Percentiles rank a stretch among this genome's conserved stretches.
These are phyloP conservation scores for Magnolia kwangsiensis DNA, from an alignment of 164 flowering plant genomes.

Conservation along the genomic window DNA sequence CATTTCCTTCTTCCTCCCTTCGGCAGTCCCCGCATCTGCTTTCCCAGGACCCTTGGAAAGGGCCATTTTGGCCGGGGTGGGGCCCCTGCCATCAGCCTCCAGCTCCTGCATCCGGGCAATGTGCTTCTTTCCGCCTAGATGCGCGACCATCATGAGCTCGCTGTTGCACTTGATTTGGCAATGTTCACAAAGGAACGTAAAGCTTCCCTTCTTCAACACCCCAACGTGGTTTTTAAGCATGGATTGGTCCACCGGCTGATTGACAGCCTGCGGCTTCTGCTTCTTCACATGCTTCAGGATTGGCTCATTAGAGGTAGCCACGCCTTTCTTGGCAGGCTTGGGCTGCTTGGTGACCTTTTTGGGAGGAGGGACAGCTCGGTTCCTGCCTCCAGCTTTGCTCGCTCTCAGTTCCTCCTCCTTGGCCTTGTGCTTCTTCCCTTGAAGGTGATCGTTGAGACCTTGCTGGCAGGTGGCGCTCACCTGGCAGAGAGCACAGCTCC, in stretches of 20 bases:
- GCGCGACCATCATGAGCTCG: neutral
- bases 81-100: neutral
- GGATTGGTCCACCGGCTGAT: neutral
- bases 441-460: constrained; percentile 25
- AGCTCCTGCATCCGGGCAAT: neutral
- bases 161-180: constrained; percentile 6
- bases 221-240: neutral
- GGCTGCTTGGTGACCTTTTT: neutral
- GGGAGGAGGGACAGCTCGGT: neutral
- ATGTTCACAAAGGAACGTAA: neutral
- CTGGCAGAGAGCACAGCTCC: constrained; percentile 34
- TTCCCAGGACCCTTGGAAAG: neutral
- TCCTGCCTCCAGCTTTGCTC: neutral
- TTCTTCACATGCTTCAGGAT: neutral
- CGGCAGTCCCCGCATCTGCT: neutral
- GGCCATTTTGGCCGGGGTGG: neutral
- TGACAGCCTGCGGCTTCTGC: neutral
- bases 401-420: constrained; percentile 22
- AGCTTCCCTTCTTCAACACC: neutral
- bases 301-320: neutral
- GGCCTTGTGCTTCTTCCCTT: constrained; percentile 34
- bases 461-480: constrained; percentile 26
- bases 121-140: constrained; percentile 11
- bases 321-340: neutral
- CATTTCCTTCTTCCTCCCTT: neutral